These are phyloP conservation scores for Cyberlindnera americana DNA, from an alignment of 805 yeast genomes.

Conservation along the genomic window DNA sequence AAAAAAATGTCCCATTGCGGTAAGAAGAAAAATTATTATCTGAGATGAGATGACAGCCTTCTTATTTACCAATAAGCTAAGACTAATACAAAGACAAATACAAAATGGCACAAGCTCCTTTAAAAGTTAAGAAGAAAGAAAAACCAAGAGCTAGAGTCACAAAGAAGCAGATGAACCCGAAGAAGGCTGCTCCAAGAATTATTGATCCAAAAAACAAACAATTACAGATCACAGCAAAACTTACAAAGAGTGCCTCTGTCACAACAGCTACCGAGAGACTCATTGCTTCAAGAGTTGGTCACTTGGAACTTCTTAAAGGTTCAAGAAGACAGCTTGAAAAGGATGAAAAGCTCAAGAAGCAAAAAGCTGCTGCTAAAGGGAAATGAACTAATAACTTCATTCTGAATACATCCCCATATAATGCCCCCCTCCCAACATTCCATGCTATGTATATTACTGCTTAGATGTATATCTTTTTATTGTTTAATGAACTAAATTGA, in stretches of 20 bases:
- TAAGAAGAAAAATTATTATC: too few species aligned
- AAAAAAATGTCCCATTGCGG: too few species aligned
- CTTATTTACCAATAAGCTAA: too few species aligned
- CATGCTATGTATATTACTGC: neutral
- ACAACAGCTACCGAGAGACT: constrained; percentile 74
- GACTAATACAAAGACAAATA: too few species aligned
- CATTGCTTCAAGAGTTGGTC: constrained; percentile 89
- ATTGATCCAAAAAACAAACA: constrained; percentile 63
- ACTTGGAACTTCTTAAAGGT: constrained; percentile 86
- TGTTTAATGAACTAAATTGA: neutral
- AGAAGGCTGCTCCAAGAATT: constrained; percentile 70
- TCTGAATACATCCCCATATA: neutral
- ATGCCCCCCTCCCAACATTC: too few species aligned
- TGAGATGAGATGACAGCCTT: too few species aligned
- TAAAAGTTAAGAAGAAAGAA: constrained; percentile 46
- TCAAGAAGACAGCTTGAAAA: constrained; percentile 80
- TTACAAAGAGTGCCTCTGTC: constrained; percentile 48
- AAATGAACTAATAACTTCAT: neutral
- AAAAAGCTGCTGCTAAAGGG: constrained; percentile 24
- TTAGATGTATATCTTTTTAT: too few species aligned
- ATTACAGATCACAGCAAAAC: constrained; percentile 47
- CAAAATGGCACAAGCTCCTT: constrained; percentile 70
- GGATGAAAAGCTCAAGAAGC: constrained; percentile 42
- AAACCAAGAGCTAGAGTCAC: constrained; percentile 41
- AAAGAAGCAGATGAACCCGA: constrained; percentile 61